Conservation (phyloP, 768 basidiomycete genomes). For the Suillus occidentalis region DNA sequence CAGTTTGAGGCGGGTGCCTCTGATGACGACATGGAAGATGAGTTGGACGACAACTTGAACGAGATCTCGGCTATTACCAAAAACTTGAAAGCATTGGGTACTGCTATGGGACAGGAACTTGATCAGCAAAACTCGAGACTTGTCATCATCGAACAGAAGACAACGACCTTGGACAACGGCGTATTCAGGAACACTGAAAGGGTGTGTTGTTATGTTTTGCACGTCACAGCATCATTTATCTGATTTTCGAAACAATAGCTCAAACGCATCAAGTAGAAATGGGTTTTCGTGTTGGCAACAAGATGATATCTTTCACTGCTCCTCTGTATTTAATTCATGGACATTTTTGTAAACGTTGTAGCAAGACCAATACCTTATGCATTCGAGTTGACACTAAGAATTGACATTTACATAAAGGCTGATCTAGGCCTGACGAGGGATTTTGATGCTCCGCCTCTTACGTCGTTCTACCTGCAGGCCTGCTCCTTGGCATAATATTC, state of each 20-base stretch:
- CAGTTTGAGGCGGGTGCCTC: slow-evolving; percentile 90
- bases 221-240: slow-evolving; percentile 11
- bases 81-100: slow-evolving; percentile 74
- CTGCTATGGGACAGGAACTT: slow-evolving; percentile 85
- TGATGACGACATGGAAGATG: slow-evolving; percentile 94
- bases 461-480: neutral
- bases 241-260: slow-evolving; percentile 39
- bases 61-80: slow-evolving; percentile 80
- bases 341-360: neutral
- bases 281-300: neutral
- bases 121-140: slow-evolving; percentile 84
- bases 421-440: neutral
- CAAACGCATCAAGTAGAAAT: slow-evolving; percentile 54
- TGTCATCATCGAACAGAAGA: slow-evolving; percentile 75
- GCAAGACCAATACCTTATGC: neutral
- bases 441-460: slow-evolving; percentile 4
- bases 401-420: slow-evolving; percentile 1
- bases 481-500: slow-evolving; percentile 2
- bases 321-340: slow-evolving; percentile 2
- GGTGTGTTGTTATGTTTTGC: slow-evolving; percentile 42
- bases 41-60: slow-evolving; percentile 88
- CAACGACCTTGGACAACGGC: slow-evolving; percentile 68
- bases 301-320: neutral
- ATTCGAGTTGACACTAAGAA: neutral
- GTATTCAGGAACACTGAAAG: slow-evolving; percentile 82